phyloP scores from a whole-genome alignment of 257 asterid species.

The Solanum chmielewskii region DNA sequence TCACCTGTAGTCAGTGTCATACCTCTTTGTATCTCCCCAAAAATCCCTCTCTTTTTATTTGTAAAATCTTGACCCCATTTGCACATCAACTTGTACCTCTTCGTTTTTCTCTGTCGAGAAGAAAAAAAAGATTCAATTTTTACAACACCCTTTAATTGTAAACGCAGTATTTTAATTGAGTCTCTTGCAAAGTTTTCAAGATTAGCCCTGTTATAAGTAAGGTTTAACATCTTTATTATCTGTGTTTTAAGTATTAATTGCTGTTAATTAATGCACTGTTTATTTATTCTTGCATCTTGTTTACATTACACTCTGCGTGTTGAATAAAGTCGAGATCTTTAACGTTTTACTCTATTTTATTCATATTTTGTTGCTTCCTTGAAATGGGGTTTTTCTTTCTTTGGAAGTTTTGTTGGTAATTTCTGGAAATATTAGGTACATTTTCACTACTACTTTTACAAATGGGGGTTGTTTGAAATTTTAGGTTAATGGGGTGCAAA shows the following conservation, averaged over 20 bases:
- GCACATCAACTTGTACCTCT: slow-evolving; percentile 26
- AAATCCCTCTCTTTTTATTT: neutral
- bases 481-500: neutral
- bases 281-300: slow-evolving; percentile 3
- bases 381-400: slow-evolving; percentile 19
- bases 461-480: slow-evolving; percentile 8
- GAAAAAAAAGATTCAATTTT: neutral
- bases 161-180: neutral
- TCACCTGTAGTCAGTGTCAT: neutral
- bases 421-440: neutral
- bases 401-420: slow-evolving; percentile 18
- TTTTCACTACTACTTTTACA: neutral
- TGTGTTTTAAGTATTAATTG: neutral
- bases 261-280: slow-evolving; percentile 21
- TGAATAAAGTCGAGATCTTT: slow-evolving; percentile 15
- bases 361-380: neutral
- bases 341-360: slow-evolving; percentile 1
- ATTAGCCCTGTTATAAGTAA: slow-evolving; percentile 27
- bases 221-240: slow-evolving; percentile 15
- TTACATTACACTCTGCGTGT: slow-evolving; percentile 24
- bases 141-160: slow-evolving; percentile 19
- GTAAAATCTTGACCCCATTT: slow-evolving; percentile 18
- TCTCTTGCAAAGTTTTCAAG: slow-evolving; percentile 22
- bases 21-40: neutral
- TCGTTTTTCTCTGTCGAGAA: neutral